These are phyloP conservation scores for Hansfordia pulvinata DNA, from an alignment of 2,329 filamentous ascomycete genomes.

Conservation along the genomic window DNA sequence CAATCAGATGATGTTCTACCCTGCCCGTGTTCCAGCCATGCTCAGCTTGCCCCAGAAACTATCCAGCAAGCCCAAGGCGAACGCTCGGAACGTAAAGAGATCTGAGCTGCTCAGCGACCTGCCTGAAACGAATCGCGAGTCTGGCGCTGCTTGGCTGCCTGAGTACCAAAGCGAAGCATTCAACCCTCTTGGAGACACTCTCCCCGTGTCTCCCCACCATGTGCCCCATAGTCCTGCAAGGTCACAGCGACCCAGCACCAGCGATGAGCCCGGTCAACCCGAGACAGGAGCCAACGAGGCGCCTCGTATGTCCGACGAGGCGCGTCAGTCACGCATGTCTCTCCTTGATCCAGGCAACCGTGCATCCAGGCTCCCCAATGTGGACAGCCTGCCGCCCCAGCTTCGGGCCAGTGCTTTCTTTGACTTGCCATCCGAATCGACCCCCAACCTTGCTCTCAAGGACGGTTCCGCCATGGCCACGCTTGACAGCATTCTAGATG, in stretches of 20 bases:
- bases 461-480: slow-evolving; percentile 79
- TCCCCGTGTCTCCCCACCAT: slow-evolving; percentile 3
- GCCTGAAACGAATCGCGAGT: slow-evolving; percentile 25
- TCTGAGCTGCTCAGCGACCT: slow-evolving; percentile 60
- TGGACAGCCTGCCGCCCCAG: slow-evolving; percentile 60
- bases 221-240: too few species aligned
- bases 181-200: slow-evolving; percentile 17
- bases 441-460: slow-evolving; percentile 41
- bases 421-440: slow-evolving; percentile 46
- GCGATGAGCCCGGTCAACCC: slow-evolving; percentile 4
- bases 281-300: slow-evolving; percentile 4
- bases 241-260: too few species aligned
- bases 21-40: slow-evolving; percentile 86
- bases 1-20: slow-evolving; percentile 85
- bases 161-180: slow-evolving; percentile 13
- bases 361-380: slow-evolving; percentile 21
- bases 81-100: slow-evolving; percentile 54
- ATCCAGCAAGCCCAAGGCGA: slow-evolving; percentile 55
- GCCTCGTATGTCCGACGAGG: slow-evolving; percentile 5
- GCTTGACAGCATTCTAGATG: slow-evolving; percentile 82
- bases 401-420: slow-evolving; percentile 88
- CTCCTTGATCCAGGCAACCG: slow-evolving; percentile 20
- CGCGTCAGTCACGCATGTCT: slow-evolving; percentile 22
- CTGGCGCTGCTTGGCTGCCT: slow-evolving; percentile 14
- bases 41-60: slow-evolving; percentile 83